A percentile compares a stretch with the other conserved stretches of the same genome.
Conservation (phyloP, 352 stramenopile species). For the Phytophthora melonis region DNA sequence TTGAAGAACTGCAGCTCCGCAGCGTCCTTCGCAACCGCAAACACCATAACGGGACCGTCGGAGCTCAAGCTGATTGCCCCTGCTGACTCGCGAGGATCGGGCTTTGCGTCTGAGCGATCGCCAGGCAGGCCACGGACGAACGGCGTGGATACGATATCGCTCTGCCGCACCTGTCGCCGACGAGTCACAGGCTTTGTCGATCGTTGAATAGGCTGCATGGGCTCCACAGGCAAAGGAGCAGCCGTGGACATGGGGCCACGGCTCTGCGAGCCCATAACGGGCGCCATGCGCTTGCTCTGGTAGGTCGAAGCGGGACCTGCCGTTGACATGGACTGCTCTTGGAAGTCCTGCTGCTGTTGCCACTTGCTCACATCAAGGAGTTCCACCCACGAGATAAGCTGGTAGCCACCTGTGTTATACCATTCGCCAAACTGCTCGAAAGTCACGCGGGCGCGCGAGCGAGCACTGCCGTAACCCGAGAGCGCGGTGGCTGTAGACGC, state of each 20-base stretch:
- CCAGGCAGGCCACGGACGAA: slow-evolving; percentile 52
- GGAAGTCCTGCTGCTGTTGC: slow-evolving; percentile 81
- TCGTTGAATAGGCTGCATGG: slow-evolving; percentile 69
- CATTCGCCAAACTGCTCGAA: slow-evolving; percentile 93
- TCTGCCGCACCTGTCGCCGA: slow-evolving; percentile 81
- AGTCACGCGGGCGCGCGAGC: slow-evolving; percentile 76
- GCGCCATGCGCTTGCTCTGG: slow-evolving; percentile 37
- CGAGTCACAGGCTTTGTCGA: slow-evolving; percentile 63
- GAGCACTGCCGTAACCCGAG: slow-evolving; percentile 70
- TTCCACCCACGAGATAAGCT: slow-evolving; percentile 89
- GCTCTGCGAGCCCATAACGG: slow-evolving; percentile 68
- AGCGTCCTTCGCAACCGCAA: slow-evolving; percentile 70
- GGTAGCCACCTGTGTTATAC: slow-evolving; percentile 87
- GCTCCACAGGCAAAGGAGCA: slow-evolving; percentile 50
- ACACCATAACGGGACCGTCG: slow-evolving; percentile 85
- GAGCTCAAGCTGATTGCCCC: slow-evolving; percentile 63
- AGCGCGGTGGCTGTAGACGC: slow-evolving; percentile 38
- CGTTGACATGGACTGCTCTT: slow-evolving; percentile 54
- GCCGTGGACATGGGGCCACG: slow-evolving; percentile 47
- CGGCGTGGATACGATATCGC: slow-evolving; percentile 81
- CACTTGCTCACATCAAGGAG: slow-evolving; percentile 86
- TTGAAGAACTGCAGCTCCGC: slow-evolving; percentile 87
- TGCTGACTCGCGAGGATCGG: slow-evolving; percentile 47
- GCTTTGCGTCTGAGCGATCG: slow-evolving; percentile 14
- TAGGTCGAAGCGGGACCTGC: slow-evolving; percentile 34